Conservation (phyloP, 192 early-diverging fungal genomes). For the Glomus cerebriforme region DNA sequence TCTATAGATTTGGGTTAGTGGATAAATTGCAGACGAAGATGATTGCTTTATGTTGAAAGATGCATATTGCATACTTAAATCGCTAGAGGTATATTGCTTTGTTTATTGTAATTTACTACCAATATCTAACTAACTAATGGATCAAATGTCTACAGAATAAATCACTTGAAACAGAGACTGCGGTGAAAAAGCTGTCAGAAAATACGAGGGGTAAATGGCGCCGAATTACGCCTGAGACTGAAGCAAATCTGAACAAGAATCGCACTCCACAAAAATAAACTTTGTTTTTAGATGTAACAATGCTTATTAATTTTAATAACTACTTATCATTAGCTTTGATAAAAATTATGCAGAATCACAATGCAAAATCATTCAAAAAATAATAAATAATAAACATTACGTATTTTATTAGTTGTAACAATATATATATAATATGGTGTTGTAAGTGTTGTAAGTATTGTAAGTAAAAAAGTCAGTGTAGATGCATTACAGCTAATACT, state of each 20-base stretch:
- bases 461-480: no score
- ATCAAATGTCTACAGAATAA: constrained; percentile 13
- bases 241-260: neutral
- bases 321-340: no score
- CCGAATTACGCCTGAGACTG: constrained; percentile 29
- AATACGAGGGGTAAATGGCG: constrained; percentile 26
- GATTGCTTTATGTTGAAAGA: neutral
- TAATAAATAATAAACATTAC: no score
- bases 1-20: constrained; percentile 10
- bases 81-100: constrained; percentile 10
- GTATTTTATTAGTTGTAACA: no score
- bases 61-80: constrained; percentile 22
- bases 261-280: no score
- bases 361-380: no score
- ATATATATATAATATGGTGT: no score
- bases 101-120: neutral
- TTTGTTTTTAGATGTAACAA: no score
- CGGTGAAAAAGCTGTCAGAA: constrained; percentile 5
- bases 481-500: no score
- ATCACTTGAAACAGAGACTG: neutral
- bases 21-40: constrained; percentile 2
- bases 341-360: no score
- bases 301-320: no score
- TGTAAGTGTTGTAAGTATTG: no score
- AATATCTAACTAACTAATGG: neutral